Conservation (phyloP, 2,329 filamentous ascomycete genomes). For the Pseudogymnoascus sp. region DNA sequence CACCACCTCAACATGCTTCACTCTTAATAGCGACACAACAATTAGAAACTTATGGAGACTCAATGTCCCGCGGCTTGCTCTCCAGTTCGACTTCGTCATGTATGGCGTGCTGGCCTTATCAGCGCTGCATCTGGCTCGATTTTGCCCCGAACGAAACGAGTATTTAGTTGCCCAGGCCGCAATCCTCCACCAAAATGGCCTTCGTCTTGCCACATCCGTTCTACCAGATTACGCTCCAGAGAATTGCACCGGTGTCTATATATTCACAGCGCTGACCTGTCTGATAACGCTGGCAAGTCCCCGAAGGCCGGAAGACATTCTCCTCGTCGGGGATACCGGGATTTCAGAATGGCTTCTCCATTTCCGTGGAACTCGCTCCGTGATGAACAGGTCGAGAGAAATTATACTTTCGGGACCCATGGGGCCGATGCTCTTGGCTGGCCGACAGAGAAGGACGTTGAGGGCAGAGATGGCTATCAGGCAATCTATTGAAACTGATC, state of each 20-base stretch:
- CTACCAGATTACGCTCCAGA: conserved; percentile 29
- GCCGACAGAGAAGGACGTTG: conserved; percentile 17
- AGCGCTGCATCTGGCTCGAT: conserved; percentile 41
- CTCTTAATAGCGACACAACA: conserved; percentile 35
- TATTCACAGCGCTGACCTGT: conserved; percentile 34
- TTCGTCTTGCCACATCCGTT: conserved; percentile 27
- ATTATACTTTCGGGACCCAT: conserved; percentile 18
- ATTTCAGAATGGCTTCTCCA: conserved; percentile 34
- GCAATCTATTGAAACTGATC: conserved; percentile 11
- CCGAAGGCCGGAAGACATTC: conserved; percentile 29
- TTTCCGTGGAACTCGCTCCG: conserved; percentile 30
- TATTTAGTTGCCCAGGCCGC: conserved; percentile 34
- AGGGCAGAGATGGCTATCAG: conserved; percentile 11
- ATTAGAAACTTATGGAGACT: conserved; percentile 41
- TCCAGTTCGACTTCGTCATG: conserved; percentile 41
- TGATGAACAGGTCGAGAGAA: conserved; percentile 26
- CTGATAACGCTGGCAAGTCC: conserved; percentile 32
- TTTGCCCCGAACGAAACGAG: conserved; percentile 31
- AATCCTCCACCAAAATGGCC: conserved; percentile 29
- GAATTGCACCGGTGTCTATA: conserved; percentile 31
- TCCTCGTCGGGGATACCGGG: conserved; percentile 29
- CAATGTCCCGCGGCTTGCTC: conserved; percentile 40
- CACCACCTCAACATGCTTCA: conserved; percentile 41
- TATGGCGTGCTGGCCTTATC: conserved; percentile 42
- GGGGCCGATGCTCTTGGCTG: conserved; percentile 27